phyloP scores from a whole-genome alignment of 805 yeast species.

The Pichia gijzeniarum region DNA sequence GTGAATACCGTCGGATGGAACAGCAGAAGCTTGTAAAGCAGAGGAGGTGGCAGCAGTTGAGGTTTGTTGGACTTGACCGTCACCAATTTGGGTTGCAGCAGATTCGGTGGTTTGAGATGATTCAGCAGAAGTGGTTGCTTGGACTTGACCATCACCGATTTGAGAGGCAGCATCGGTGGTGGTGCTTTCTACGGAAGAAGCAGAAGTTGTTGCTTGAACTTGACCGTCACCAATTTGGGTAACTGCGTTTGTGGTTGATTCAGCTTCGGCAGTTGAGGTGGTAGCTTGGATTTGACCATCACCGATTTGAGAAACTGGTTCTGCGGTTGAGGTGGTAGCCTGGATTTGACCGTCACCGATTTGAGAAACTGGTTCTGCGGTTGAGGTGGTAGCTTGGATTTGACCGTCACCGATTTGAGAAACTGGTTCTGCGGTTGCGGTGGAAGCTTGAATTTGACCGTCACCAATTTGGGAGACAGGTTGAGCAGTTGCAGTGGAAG shows the following conservation, averaged over 20 bases:
- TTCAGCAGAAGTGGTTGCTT: constrained; percentile 35
- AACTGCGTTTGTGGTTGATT: constrained; percentile 9
- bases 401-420: constrained; percentile 36
- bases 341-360: constrained; percentile 26
- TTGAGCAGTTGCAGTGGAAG: constrained; percentile 24
- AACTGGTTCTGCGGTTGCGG: constrained; percentile 26
- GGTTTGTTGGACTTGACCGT: constrained; percentile 37
- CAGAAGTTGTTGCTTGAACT: constrained; percentile 31
- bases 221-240: constrained; percentile 46
- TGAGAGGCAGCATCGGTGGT: constrained; percentile 29
- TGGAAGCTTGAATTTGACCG: constrained; percentile 47
- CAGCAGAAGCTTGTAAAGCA: too few species aligned
- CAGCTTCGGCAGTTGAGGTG: constrained; percentile 30
- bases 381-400: constrained; percentile 25
- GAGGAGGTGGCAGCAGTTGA: constrained; percentile 30
- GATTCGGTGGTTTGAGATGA: constrained; percentile 34
- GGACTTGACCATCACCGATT: constrained; percentile 41
- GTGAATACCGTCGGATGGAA: constrained; percentile 21
- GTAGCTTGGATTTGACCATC: constrained; percentile 45
- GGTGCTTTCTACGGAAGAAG: constrained; percentile 26
- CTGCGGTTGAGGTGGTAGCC: constrained; percentile 31
- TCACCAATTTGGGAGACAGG: constrained; percentile 37
- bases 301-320: constrained; percentile 33
- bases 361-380: constrained; percentile 18
- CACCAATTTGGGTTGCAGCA: constrained; percentile 34